These are phyloP conservation scores for Yamadazyma mexicana DNA, from an alignment of 1,139 yeast species.

Conservation along the genomic window DNA sequence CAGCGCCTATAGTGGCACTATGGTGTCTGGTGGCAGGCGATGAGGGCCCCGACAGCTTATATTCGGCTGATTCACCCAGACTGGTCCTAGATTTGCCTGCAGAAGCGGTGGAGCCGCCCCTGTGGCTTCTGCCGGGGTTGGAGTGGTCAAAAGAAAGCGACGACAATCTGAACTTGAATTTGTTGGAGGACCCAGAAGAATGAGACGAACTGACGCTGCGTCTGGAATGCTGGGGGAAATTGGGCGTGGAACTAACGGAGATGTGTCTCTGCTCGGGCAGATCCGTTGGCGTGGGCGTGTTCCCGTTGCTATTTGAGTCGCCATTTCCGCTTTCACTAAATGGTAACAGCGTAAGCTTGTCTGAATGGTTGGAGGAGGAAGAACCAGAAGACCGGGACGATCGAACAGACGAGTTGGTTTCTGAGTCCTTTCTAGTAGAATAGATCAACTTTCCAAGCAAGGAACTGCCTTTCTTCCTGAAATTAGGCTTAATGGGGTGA, in stretches of 20 bases:
- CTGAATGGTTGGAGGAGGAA: constrained; percentile 1
- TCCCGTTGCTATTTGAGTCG: too few species aligned
- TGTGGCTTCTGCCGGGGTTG: constrained; percentile 12
- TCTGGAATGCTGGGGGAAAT: constrained; percentile 7
- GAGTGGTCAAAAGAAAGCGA: constrained; percentile 35
- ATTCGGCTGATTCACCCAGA: too few species aligned
- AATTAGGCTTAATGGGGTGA: constrained; percentile 52
- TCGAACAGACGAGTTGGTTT: constrained; percentile 13
- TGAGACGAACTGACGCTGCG: constrained; percentile 23
- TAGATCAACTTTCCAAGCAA: constrained; percentile 51
- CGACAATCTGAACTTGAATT: constrained; percentile 39
- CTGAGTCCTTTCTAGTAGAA: constrained; percentile 41
- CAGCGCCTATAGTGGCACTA: background rate
- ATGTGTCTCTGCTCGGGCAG: constrained; percentile 6
- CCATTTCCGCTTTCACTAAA: background rate
- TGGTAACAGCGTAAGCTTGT: constrained; percentile 8
- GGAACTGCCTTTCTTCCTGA: constrained; percentile 43
- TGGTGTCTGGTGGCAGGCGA: background rate
- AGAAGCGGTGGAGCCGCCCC: too few species aligned
- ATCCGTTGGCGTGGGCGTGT: background rate
- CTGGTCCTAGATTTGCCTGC: too few species aligned
- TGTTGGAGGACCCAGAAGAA: constrained; percentile 19
- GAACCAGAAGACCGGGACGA: constrained; percentile 5
- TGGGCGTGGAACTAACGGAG: constrained; percentile 5
- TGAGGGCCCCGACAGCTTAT: too few species aligned